Base-by-base conservation (phyloP, 202 grass and related monocot genomes). In the Cymbopogon flexuosus region DNA sequence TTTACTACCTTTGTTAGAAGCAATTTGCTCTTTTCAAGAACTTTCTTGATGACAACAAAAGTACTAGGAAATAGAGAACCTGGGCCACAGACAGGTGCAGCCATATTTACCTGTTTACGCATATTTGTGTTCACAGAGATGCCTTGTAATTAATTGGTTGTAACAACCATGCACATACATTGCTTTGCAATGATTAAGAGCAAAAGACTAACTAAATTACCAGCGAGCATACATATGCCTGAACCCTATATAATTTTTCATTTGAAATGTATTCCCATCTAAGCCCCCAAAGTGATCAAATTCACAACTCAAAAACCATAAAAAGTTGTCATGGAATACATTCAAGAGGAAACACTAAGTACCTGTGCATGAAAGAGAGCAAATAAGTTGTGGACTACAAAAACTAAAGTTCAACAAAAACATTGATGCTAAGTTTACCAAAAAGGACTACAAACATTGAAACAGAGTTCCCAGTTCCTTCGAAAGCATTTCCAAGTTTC, bases 181-280 rank as follows among this genome's bases (percentile, higher is more conserved):
- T n/a, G 8, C 13, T 83, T 56, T 59, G 14, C 18, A 37, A 33
- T 62, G 18, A 69, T 51, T 75, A n/a, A 62, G 15, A 68, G 35
- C 19, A 82, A 41, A 88, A 62, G 23, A 36, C 22, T 43, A 88
- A 68, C 47, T 21, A 79, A 68, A 75, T 41, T 51, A 88, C 18
- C 43, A 45, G 52, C 24, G 42, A 57, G 49, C 40, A 74, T 18
- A 68, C 21, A 58, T 19, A 65, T 31, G 13, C 23, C 70, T 52
- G 39, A 59, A 65, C 3, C 13, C n/a, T 59, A 31, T 60, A 39
- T 62, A 79, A 68, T 40, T 66, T 73, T 15, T 19, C 29, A 59
- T 57, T 35, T 49, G 62, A 68, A 59, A 37, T 23, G 33, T 29
- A 30, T 45, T n/a, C n/a, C n/a, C n/a, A n/a, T n/a, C n/a, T n/a